Percentiles rank a stretch among this genome's conserved stretches.
Evolutionary conservation across 352 stramenopile species (phyloP).

Genomic region (Globisporangium paddicum): DNA sequence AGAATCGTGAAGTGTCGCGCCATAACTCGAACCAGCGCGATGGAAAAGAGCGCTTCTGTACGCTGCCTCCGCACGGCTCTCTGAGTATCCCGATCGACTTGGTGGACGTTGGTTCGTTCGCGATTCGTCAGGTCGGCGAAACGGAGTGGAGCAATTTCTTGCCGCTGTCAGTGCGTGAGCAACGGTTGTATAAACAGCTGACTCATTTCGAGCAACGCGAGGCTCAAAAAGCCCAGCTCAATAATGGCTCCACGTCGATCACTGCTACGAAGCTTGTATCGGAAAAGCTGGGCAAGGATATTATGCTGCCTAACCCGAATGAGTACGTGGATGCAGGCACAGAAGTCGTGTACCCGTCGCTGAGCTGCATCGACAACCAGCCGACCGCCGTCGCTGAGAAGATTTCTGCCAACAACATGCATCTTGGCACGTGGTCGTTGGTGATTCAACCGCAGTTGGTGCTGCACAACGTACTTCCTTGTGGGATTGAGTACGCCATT

Average conservation of each 20-base stretch:
- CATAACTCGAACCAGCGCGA: constrained; percentile 59
- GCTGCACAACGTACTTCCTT: constrained; percentile 80
- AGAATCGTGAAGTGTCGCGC: constrained; percentile 30
- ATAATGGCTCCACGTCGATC: constrained; percentile 35
- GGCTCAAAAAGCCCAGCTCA: constrained; percentile 50
- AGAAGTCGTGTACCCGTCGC: constrained; percentile 66
- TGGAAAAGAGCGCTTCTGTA: constrained; percentile 45
- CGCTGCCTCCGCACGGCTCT: constrained; percentile 40
- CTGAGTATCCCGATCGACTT: constrained; percentile 76
- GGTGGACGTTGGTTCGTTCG: constrained; percentile 62
- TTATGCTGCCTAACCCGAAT: constrained; percentile 40
- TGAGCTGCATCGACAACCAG: constrained; percentile 76
- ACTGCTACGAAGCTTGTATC: constrained; percentile 43
- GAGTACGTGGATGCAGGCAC: constrained; percentile 45
- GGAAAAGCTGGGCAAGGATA: constrained; percentile 67
- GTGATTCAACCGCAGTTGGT: constrained; percentile 80
- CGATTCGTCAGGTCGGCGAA: constrained; percentile 82
- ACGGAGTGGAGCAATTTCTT: constrained; percentile 82
- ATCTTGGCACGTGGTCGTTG: constrained; percentile 64
- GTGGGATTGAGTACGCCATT: constrained; percentile 78
- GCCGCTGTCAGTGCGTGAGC: constrained; percentile 59
- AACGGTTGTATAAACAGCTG: constrained; percentile 70
- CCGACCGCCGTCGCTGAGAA: constrained; percentile 75
- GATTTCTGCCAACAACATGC: constrained; percentile 53
- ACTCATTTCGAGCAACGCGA: constrained; percentile 70